Conservation (phyloP, 2,329 filamentous ascomycete genomes). For the Huntiella savannae region DNA sequence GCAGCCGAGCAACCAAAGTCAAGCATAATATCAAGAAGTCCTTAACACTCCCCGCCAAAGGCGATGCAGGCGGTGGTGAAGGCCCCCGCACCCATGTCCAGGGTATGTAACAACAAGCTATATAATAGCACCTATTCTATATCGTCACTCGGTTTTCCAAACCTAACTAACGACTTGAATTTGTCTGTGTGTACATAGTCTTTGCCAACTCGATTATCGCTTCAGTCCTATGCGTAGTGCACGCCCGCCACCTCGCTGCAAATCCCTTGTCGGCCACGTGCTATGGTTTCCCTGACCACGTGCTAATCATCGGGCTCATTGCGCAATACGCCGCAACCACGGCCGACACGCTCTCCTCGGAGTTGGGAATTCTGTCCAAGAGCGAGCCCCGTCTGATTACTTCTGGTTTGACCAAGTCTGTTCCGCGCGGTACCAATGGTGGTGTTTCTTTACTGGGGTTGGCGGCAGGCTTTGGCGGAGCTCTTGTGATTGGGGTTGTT, state of each 20-base stretch:
- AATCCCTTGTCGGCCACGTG: slow-evolving; percentile 23
- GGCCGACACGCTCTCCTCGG: slow-evolving; percentile 86
- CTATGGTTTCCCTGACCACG: slow-evolving; percentile 41
- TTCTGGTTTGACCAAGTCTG: slow-evolving; percentile 52
- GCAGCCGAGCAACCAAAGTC: slow-evolving; percentile 68
- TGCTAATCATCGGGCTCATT: slow-evolving; percentile 46
- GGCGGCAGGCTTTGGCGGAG: slow-evolving; percentile 52
- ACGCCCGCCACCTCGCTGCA: slow-evolving; percentile 37
- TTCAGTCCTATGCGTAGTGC: slow-evolving; percentile 41
- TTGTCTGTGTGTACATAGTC: slow-evolving; percentile 24
- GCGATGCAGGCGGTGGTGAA: slow-evolving; percentile 59
- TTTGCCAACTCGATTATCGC: slow-evolving; percentile 74
- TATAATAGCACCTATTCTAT: too few relatives aligned
- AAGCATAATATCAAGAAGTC: slow-evolving; percentile 73
- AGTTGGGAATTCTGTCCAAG: slow-evolving; percentile 76
- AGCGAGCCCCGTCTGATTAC: slow-evolving; percentile 69
- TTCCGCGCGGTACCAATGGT: slow-evolving; percentile 84
- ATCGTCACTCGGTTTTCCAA: too few relatives aligned
- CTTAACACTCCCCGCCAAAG: slow-evolving; percentile 60
- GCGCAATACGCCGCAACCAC: slow-evolving; percentile 81
- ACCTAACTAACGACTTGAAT: neutral
- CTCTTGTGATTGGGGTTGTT: slow-evolving; percentile 47
- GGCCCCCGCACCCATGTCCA: slow-evolving; percentile 70
- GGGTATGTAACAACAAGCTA: slow-evolving; percentile 22
- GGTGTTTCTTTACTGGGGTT: slow-evolving; percentile 66